Base-by-base conservation (phyloP, 2,329 filamentous ascomycete species). In the Falciphora oryzae region DNA sequence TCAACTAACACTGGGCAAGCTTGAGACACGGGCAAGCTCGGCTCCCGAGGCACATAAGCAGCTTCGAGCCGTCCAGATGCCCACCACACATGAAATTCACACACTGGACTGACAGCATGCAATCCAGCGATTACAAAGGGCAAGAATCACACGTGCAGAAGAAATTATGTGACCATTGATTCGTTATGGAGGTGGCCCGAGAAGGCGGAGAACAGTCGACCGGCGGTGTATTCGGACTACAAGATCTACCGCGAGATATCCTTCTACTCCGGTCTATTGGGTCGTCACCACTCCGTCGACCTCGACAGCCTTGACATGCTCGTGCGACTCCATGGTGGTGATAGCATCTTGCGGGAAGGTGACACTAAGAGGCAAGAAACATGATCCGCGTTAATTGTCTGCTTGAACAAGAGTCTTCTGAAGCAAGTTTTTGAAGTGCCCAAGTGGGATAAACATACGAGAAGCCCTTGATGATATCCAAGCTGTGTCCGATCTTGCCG, bases 401-500 rank as follows among this genome's bases (percentile, higher is more conserved):
- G 18, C 50, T 11, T 38, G 16, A 29, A 8, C 28, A 22, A 31
- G 14, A n/a, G 44, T n/a, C 10, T 18, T n/a, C 22, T n/a, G 18
- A 53, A 53, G 22, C 5, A 53, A n/a, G 1, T 27, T 16, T 25
- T 10, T 2, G 29, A 27, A 7, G n/a, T 14, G 27, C 25, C 16
- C 11, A 8, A 14, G 28, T 22, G 6, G 27, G 62, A n/a, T 31
- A 59, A 60, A 82, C 91, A 70, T 87, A 97, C 94, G 91, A 89
- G 81, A 97, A 97, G 65, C 90, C 93, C 81, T 94, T 96, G 84
- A 97, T 93, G 71, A 97, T 79, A 67, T 80, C 89, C 82, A 92
- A 97, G 76, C 95, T 91, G 71, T 95, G 88, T 64, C 80, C 86
- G 79, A 98, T 95, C 77, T 86, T 87, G 75, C 93, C 94, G 73